phyloP scores from a whole-genome alignment of 2,329 filamentous ascomycete species.

The Pseudopyrenochaeta lycopersici region DNA sequence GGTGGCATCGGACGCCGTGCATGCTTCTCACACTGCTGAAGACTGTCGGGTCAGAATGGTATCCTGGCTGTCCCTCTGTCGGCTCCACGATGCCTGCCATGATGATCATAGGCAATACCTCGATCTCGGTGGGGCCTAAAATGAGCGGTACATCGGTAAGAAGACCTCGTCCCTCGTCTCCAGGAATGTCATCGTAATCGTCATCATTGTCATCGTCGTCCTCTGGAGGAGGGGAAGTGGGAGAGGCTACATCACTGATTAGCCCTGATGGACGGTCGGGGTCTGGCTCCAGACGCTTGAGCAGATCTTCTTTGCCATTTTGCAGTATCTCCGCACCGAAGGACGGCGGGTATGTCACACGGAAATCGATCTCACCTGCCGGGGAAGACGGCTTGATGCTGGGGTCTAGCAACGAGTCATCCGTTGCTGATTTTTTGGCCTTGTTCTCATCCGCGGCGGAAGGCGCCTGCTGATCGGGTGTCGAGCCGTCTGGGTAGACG shows the following conservation, averaged over 20 bases:
- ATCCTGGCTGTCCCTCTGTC: constrained; percentile 72
- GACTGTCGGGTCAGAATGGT: constrained; percentile 57
- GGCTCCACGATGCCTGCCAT: constrained; percentile 92
- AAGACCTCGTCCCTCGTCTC: constrained; percentile 79
- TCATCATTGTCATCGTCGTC: constrained; percentile 74
- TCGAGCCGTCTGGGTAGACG: constrained; percentile 31
- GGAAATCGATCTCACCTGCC: constrained; percentile 57
- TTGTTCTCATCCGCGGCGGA: constrained; percentile 27
- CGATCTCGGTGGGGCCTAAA: constrained; percentile 91
- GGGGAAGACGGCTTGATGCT: constrained; percentile 48
- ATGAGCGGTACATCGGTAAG: constrained; percentile 95
- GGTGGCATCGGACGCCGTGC: constrained; percentile 88
- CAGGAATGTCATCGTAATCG: constrained; percentile 76
- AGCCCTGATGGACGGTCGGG: constrained; percentile 51
- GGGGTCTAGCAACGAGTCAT: constrained; percentile 45
- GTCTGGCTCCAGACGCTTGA: constrained; percentile 60
- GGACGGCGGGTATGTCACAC: constrained; percentile 59
- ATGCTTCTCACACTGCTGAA: constrained; percentile 74
- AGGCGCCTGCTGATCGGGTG: constrained; percentile 18
- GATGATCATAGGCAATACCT: constrained; percentile 95
- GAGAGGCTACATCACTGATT: constrained; percentile 50
- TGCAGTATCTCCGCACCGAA: constrained; percentile 60
- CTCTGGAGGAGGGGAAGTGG: constrained; percentile 55
- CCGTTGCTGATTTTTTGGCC: constrained; percentile 26
- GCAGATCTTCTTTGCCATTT: constrained; percentile 60